These are phyloP conservation scores for Kwoniella bestiolae DNA, from an alignment of 768 basidiomycete species.

Conservation along the genomic window DNA sequence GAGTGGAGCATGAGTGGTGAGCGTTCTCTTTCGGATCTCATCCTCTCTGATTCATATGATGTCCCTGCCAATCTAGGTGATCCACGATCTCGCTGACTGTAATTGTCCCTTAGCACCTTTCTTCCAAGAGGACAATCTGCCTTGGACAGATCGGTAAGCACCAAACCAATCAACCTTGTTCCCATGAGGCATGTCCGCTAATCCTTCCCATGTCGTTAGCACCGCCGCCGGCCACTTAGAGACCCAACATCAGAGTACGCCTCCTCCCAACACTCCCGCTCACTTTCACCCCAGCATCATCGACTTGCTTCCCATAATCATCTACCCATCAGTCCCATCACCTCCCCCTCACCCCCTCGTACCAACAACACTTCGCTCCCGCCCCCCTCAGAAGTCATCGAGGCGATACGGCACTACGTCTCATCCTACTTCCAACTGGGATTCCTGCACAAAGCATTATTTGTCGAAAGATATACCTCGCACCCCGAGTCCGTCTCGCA, in stretches of 20 bases:
- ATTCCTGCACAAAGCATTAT: constrained; percentile 31
- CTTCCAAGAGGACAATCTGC: constrained; percentile 22
- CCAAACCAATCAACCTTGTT: not conserved
- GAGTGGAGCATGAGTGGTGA: constrained; percentile 18
- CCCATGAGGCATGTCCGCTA: no score
- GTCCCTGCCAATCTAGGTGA: not conserved
- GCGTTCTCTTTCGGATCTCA: not conserved
- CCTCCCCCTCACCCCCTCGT: constrained; percentile 4
- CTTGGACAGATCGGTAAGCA: constrained; percentile 19
- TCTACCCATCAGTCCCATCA: constrained; percentile 1
- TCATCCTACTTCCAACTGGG: constrained; percentile 28
- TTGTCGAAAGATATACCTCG: constrained; percentile 26
- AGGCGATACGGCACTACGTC: constrained; percentile 24
- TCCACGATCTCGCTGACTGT: not conserved
- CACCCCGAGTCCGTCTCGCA: constrained; percentile 10
- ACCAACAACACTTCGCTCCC: constrained; percentile 7
- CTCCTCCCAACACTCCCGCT: constrained; percentile 8
- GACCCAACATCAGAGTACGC: constrained; percentile 1
- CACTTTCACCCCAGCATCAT: not conserved
- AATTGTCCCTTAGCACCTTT: constrained; percentile 4
- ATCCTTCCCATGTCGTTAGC: no score
- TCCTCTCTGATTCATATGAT: not conserved
- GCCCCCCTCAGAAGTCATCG: constrained; percentile 16
- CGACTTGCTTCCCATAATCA: no score
- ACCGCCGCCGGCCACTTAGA: not conserved